These are phyloP conservation scores for Epichloe brachyelytri DNA, from an alignment of 2,329 filamentous ascomycete genomes.

Conservation along the genomic window DNA sequence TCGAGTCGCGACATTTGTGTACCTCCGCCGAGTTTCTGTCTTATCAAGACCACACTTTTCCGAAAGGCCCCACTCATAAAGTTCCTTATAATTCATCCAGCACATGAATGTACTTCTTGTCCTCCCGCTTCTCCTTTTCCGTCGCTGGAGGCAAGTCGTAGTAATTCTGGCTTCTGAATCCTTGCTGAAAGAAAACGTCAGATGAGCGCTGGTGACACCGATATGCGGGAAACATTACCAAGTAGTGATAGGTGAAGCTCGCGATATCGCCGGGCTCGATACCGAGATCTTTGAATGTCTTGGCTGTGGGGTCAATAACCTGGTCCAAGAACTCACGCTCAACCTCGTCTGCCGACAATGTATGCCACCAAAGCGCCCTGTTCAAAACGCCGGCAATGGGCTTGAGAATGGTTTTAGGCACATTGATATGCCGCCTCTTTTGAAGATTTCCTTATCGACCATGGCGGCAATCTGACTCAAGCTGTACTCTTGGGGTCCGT, in stretches of 20 bases:
- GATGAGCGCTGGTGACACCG: slow-evolving; percentile 3
- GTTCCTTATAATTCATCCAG: slow-evolving; percentile 61
- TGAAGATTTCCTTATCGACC: slow-evolving; percentile 86
- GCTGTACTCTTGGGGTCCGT: slow-evolving; percentile 85
- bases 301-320: slow-evolving; percentile 75
- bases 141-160: slow-evolving; percentile 92
- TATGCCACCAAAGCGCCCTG: slow-evolving; percentile 78
- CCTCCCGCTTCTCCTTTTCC: slow-evolving; percentile 85
- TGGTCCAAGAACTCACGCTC: slow-evolving; percentile 92
- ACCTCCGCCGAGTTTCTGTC: background rate
- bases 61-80: background rate
- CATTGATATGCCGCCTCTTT: slow-evolving; percentile 81
- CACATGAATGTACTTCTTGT: slow-evolving; percentile 95
- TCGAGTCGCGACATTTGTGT: background rate
- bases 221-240: slow-evolving; percentile 46
- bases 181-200: slow-evolving; percentile 49
- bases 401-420: slow-evolving; percentile 71
- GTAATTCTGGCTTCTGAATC: slow-evolving; percentile 75
- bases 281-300: slow-evolving; percentile 88
- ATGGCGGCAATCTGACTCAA: slow-evolving; percentile 75
- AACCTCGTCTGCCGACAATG: slow-evolving; percentile 69
- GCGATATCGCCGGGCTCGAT: slow-evolving; percentile 81
- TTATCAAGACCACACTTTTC: background rate
- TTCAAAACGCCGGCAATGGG: slow-evolving; percentile 64
- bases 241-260: slow-evolving; percentile 83